phyloP scores from a whole-genome alignment of 176 grass and related monocot genomes.

The Aechmea fasciata region DNA sequence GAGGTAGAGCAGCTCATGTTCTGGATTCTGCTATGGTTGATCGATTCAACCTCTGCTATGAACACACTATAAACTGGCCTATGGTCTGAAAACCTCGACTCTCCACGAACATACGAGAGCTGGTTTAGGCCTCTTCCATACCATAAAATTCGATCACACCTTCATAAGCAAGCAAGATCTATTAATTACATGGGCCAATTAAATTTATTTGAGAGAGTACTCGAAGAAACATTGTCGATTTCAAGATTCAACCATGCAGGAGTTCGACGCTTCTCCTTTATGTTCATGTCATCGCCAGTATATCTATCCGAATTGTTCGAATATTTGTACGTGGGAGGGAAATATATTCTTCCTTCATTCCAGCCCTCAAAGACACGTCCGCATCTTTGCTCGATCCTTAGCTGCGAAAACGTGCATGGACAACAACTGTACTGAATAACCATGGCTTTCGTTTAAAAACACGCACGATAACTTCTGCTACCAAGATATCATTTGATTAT shows the following conservation, averaged over 20 bases:
- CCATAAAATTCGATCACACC: conserved; percentile 95
- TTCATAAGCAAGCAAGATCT: conserved; percentile 25
- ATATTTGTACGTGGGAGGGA: conserved; percentile 95
- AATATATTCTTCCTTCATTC: conserved; percentile 89
- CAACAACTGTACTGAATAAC: not conserved
- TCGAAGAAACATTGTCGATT: not conserved
- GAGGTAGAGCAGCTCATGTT: conserved; percentile 51
- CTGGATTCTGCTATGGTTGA: conserved; percentile 43
- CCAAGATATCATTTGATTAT: not conserved
- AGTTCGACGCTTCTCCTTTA: conserved; percentile 84
- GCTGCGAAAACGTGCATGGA: conserved; percentile 23
- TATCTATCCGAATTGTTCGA: conserved; percentile 94
- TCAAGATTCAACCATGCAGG: conserved; percentile 61
- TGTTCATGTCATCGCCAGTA: conserved; percentile 75
- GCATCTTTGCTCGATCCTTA: conserved; percentile 78
- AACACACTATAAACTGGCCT: conserved; percentile 86
- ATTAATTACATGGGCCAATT: not conserved
- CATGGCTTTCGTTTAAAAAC: not conserved
- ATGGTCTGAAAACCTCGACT: conserved; percentile 89
- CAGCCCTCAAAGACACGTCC: conserved; percentile 77
- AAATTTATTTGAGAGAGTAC: not conserved
- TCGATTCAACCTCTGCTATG: conserved; percentile 68
- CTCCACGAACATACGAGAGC: conserved; percentile 73
- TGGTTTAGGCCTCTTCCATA: conserved; percentile 69
- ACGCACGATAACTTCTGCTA: not conserved